Evolutionary conservation across 257 asterid species (phyloP).

Genomic region (Verbena officinalis): DNA sequence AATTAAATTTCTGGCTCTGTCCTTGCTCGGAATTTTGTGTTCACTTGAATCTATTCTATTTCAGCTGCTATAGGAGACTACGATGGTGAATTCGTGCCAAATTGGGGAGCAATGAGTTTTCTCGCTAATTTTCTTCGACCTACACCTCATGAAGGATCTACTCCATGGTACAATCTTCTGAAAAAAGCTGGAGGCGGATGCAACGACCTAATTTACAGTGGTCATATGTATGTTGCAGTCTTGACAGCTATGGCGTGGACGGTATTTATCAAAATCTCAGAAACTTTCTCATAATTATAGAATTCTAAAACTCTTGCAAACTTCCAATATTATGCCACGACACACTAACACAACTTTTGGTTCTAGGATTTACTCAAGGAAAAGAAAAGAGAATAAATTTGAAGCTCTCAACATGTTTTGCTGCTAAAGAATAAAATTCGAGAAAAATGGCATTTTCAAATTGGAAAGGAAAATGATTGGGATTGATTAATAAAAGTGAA

Average conservation of each 20-base stretch:
- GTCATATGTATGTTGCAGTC: constrained; percentile 97
- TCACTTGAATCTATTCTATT: constrained; percentile 27
- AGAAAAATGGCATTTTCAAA: no score
- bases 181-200: constrained; percentile 96
- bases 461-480: no score
- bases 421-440: no score
- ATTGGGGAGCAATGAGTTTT: constrained; percentile 93
- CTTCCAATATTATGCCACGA: no score
- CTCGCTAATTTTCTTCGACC: constrained; percentile 88
- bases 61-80: constrained; percentile 67
- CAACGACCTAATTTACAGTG: constrained; percentile 93
- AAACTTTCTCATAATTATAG: not conserved
- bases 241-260: constrained; percentile 99
- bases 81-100: constrained; percentile 61
- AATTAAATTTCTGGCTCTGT: no score
- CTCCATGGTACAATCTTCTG: constrained; percentile 78
- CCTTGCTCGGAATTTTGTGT: not conserved
- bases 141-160: constrained; percentile 67
- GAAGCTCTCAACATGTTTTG: no score
- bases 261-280: constrained; percentile 42
- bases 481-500: no score
- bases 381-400: no score
- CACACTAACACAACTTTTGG: no score
- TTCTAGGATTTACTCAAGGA: no score
- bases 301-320: not conserved